Evolutionary conservation across 2,329 filamentous ascomycete species (phyloP).

Genomic region (Pseudogymnoascus destructans): DNA sequence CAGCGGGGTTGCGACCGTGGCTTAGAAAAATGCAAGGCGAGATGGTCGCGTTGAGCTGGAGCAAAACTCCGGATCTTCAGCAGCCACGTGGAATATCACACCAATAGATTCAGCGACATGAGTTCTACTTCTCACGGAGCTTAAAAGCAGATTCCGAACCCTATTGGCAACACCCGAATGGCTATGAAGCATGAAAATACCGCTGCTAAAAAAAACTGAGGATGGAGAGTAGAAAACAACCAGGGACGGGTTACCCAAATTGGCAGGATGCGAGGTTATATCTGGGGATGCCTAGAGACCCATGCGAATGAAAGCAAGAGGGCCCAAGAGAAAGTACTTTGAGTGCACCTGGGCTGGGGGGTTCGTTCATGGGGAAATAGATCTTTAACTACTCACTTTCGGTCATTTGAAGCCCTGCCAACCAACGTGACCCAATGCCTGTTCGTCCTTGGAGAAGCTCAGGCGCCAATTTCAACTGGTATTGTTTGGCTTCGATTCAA

Average conservation of each 20-base stretch:
- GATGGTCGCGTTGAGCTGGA: not conserved
- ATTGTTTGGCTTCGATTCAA: not conserved
- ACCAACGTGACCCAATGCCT: not conserved
- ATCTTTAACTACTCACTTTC: constrained; percentile 11
- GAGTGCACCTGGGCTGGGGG: not conserved
- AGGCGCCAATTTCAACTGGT: not conserved
- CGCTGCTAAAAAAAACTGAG: not conserved
- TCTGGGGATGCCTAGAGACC: constrained; percentile 3
- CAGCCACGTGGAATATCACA: not conserved
- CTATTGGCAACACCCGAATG: not conserved
- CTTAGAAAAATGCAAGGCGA: constrained; percentile 3
- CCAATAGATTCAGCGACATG: not conserved
- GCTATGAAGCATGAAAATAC: not conserved
- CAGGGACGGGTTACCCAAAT: constrained; percentile 1
- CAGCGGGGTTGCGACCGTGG: constrained; percentile 12
- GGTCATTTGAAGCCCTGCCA: constrained; percentile 11
- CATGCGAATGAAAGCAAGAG: not conserved
- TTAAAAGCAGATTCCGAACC: not conserved
- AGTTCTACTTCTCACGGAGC: not conserved
- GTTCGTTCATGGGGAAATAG: not conserved
- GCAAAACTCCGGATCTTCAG: not conserved
- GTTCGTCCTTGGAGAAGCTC: not conserved
- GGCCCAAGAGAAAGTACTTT: not conserved
- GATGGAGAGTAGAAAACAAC: not conserved
- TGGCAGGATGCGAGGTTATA: not conserved